phyloP scores from a whole-genome alignment of 2,329 filamentous ascomycete genomes.

The Fusarium buxicola region DNA sequence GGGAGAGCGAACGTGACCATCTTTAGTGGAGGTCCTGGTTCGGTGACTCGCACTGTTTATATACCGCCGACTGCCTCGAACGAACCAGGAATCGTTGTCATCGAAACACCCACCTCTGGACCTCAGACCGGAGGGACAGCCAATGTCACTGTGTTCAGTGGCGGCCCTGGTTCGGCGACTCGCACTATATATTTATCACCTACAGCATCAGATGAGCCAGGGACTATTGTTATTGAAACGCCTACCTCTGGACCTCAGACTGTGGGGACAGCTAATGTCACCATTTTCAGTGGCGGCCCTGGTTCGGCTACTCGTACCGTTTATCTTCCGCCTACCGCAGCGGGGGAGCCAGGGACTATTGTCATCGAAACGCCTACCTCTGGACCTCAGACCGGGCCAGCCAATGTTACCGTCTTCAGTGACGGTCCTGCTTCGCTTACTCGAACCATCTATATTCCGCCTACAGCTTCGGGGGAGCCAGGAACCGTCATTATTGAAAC shows the following conservation, averaged over 20 bases:
- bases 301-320: not conserved
- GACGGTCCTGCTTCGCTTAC: not conserved
- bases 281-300: not conserved
- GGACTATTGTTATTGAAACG: conserved; percentile 12
- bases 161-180: not conserved
- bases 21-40: conserved; percentile 10
- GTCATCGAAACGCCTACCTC: not conserved
- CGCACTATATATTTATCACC: conserved; percentile 17
- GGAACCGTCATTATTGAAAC: conserved; percentile 20
- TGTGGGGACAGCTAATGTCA: not conserved
- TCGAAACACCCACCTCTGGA: conserved; percentile 22
- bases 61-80: conserved; percentile 6
- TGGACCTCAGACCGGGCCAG: not conserved
- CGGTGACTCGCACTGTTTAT: not conserved
- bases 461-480: conserved; percentile 6
- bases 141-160: conserved; percentile 8
- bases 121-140: conserved; percentile 12
- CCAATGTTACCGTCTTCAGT: conserved; percentile 1
- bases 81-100: conserved; percentile 11
- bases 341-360: not conserved
- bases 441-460: conserved; percentile 3
- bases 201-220: conserved; percentile 1
- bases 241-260: no score
- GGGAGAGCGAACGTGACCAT: conserved; percentile 11
- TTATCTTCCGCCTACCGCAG: not conserved